phyloP scores from a whole-genome alignment of 129 eudicot genomes.

The Saposhnikovia divaricata region DNA sequence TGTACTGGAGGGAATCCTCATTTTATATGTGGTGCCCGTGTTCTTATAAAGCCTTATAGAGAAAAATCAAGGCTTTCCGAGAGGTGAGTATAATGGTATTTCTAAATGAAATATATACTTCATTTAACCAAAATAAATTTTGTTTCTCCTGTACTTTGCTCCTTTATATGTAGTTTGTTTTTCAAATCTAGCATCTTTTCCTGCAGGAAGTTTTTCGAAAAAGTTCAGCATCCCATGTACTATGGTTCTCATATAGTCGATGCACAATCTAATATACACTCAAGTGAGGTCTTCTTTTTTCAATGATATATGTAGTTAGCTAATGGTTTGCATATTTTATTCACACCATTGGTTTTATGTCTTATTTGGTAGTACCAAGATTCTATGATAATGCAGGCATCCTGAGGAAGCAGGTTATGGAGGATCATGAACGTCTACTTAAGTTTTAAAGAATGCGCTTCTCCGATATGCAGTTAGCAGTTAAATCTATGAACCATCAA shows the following conservation, averaged over 20 bases:
- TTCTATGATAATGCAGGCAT: constrained; percentile 32
- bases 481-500: constrained; percentile 21
- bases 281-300: constrained; percentile 24
- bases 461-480: constrained; percentile 44
- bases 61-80: too few species aligned
- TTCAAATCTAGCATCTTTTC: constrained; percentile 6
- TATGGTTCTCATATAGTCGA: constrained; percentile 31
- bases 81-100: too few species aligned
- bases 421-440: constrained; percentile 50
- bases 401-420: constrained; percentile 43
- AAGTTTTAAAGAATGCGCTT: constrained; percentile 49
- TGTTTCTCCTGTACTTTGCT: too few species aligned
- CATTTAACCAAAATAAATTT: too few species aligned
- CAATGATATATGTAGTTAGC: neutral
- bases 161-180: neutral
- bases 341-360: neutral
- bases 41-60: too few species aligned
- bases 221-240: constrained; percentile 32
- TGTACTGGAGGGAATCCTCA: neutral
- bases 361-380: constrained; percentile 26
- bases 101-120: too few species aligned
- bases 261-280: constrained; percentile 29
- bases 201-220: constrained; percentile 40
- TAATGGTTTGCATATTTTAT: neutral
- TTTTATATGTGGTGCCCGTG: too few species aligned